Evolutionary conservation across 2,329 filamentous ascomycete species (phyloP), one percentile per base, ranked within the genome.

Genomic region (Colletotrichum agaves): DNA sequence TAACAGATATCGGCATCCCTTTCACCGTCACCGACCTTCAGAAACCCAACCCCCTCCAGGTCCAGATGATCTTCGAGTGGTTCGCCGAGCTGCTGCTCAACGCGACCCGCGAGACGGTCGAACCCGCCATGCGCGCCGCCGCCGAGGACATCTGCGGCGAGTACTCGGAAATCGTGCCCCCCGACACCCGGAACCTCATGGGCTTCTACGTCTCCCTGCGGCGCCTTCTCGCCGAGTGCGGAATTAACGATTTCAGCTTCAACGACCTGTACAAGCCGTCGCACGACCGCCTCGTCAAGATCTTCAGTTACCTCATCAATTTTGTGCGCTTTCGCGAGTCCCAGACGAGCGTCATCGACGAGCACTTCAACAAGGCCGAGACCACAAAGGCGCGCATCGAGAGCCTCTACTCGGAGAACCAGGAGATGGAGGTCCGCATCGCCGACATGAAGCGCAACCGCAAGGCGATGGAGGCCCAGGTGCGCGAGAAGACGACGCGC

Each of bases 21-120:
- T 98, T 98, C 79, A 92, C 89, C 39, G 85, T 94, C 17, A 88
- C 91, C 69, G 95, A 99, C 80, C 87, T 99, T 44, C 90, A 95
- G 74, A 98, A 98, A 77, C 96, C 96, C 5, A 97, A 97, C 74
- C 91, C 96, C 3, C 88, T 95, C 69, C 94, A 97, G 75, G 94
- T 98, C 61, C 96, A 99, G 80, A 94, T 96, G 84, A 94, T 99
- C 59, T 97, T 98, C 77, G 96, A 99, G 85, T 97, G 94, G 91
- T 96, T 99, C 73, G 94, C 94, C 67, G 94, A 98, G 76, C 85
- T 98, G 17, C 87, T 98, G 31, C 93, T 98, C 83, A 98, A 97
- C 81, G 91, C 93, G 61, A 98, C 94, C 39, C 92, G 94, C 73
- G 94, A 97, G 72, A 93, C 94, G 5, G 92, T 99, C 69, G 94